Base-by-base conservation (phyloP, 371 early-diverging fungal species). In the Apophysomyces trapeziformis region DNA sequence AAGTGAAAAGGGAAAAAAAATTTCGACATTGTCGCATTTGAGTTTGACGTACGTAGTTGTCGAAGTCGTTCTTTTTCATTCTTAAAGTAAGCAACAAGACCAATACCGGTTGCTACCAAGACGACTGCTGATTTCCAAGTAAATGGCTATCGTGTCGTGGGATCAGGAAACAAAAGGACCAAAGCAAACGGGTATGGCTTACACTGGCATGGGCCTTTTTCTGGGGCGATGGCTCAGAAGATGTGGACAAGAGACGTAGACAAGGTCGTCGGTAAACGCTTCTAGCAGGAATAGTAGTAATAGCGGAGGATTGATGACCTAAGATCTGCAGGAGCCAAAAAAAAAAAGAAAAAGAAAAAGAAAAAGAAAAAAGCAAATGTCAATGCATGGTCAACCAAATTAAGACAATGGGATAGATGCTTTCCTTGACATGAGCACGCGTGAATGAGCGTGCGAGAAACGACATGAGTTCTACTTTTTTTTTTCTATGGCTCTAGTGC, bases 21-120 rank as follows among this genome's bases (percentile, higher is more conserved):
- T 37, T 37, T 16, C 32, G 16, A 16, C 11, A 1, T 26, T 12
- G 9, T 6, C 14, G 38, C 26, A 9, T 35, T 18, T 16, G 18
- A 12, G 13, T 35, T 58, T 58, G 35, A 64, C 79, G 78, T 83
- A 78, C 85, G 79, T 57, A 76, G 68, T 66, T 69, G 67, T 43
- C 75, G 68, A 7, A 88, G 78, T 6, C 87, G 82, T 71, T 82
- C 72, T 74, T 92, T 90, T 67, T 90, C 91, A 38, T 73, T 65
- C 56, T 81, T 73, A 61, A 92, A 89, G 69, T 90, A 90, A 38
- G 78, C 70, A 35, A 85, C 67, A 21, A 92, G 67, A 43, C 87
- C 90, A 35, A 78, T 75, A 63, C 89, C 92, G 2, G 90, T 88
- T 18, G 67, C 75, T 18, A 87, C 54, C 68, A 90, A 89, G 4